A percentile compares a stretch with the other conserved stretches of the same genome.
Conservation (phyloP, 768 basidiomycete species). For the Suillus sp. region DNA sequence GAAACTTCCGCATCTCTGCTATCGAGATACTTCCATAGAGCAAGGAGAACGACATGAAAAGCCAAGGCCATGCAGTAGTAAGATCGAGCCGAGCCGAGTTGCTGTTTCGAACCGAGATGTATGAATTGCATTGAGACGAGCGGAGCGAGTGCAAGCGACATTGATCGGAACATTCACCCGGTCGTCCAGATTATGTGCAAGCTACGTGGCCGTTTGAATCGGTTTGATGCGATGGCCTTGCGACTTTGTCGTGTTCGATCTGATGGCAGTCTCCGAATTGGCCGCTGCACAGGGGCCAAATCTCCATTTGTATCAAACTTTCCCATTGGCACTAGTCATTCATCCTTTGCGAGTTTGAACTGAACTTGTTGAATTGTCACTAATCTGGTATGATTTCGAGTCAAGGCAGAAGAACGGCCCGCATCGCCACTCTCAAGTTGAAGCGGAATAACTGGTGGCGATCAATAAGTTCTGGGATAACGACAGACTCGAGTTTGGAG, state of each 20-base stretch:
- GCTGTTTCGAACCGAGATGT: slow-evolving; percentile 1
- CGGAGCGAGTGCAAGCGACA: not conserved
- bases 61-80: not conserved
- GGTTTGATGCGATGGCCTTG: not conserved
- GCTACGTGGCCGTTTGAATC: not conserved
- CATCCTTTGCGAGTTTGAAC: not conserved
- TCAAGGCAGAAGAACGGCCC: slow-evolving; percentile 15
- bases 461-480: slow-evolving; percentile 6
- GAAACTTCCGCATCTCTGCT: not conserved
- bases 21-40: not conserved
- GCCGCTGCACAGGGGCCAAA: slow-evolving; percentile 1
- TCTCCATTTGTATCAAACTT: slow-evolving; percentile 7
- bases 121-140: not conserved
- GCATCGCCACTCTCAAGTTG: slow-evolving; percentile 8
- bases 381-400: slow-evolving; percentile 12
- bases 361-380: not conserved
- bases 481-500: slow-evolving; percentile 7
- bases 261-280: not conserved
- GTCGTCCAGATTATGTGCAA: not conserved
- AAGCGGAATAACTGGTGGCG: slow-evolving; percentile 1
- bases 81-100: not conserved
- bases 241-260: slow-evolving; percentile 9
- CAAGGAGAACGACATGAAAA: not conserved
- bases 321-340: slow-evolving; percentile 4
- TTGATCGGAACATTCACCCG: slow-evolving; percentile 2